Base-by-base conservation (phyloP, 805 yeast species). In the Crinitomyces ghanaensis region DNA sequence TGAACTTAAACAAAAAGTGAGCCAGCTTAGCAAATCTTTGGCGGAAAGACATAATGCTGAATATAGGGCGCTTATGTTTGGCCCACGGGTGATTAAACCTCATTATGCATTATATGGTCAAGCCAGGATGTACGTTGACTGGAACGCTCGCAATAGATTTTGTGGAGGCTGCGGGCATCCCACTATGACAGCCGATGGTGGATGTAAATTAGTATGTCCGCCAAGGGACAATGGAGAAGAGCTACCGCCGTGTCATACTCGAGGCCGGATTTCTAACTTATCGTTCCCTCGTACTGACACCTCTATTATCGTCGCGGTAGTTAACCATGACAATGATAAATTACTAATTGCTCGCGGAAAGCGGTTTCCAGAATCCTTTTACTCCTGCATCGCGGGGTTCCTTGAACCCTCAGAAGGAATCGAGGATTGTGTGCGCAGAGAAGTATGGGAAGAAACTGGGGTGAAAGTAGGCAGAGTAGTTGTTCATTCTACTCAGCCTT, bases 361-460 rank as follows among this genome's bases (percentile, higher is more conserved):
- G 44, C 62, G 94, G 35, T 70, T 71, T 48, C 72, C 74, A 4
- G 33, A 39, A n/a, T 53, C 59, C 32, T 70, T 83, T 75, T 88
- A 77, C 57, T 69, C 88, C 12, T 78, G 93, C 49, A 72, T 93
- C 33, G 95, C 97, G 3, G 98, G 97, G 3, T 91, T 91, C 56
- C 75, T 88, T 72, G 98, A 88, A 54, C 95, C 95, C 1, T 79
- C 86, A 19, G 98, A 88, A 59, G 74, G 93, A 2, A 74, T 88
- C 14, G 97, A 88, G 56, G 77, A 73, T 30, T 91, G 95, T 8
- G 80, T 88, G 15, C 62, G 76, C 28, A 65, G 98, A 42, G 98
- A 88, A 54, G 78, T 82, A 19, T 86, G 91, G 84, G 98, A 88
- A 54, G 98, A 88, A 56, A 77, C 96, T 4, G 98, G 98, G 5